Evolutionary conservation across 2,329 filamentous ascomycete species (phyloP).

Genomic region (Verticillium tricorpus): DNA sequence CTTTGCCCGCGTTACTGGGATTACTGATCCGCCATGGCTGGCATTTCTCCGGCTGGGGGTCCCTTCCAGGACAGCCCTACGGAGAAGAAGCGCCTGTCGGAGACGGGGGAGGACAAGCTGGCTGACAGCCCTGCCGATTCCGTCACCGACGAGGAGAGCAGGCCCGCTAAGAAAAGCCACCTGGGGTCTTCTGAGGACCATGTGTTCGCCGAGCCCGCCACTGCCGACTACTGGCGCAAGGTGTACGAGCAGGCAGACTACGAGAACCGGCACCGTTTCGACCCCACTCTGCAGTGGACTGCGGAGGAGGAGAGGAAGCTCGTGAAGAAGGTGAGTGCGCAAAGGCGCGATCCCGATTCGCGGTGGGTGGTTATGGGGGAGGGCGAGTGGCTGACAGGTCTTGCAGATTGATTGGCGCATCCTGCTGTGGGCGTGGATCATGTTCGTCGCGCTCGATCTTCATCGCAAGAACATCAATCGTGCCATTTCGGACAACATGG

Average conservation of each 20-base stretch:
- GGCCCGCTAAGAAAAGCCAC: slow-evolving; percentile 2
- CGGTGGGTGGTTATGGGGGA: neutral
- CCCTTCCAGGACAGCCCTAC: neutral
- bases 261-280: slow-evolving; percentile 58
- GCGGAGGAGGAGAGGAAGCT: slow-evolving; percentile 42
- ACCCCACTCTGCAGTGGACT: slow-evolving; percentile 40
- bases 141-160: neutral
- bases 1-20: neutral
- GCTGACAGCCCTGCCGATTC: neutral
- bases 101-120: neutral
- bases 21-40: neutral
- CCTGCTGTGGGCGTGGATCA: slow-evolving; percentile 36
- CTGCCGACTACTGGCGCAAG: slow-evolving; percentile 48
- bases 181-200: slow-evolving; percentile 31
- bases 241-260: slow-evolving; percentile 53
- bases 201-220: slow-evolving; percentile 43
- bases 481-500: slow-evolving; percentile 34
- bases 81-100: neutral
- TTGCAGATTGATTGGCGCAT: slow-evolving; percentile 40
- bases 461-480: slow-evolving; percentile 42
- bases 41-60: neutral
- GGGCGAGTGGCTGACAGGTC: neutral
- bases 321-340: slow-evolving; percentile 34
- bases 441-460: slow-evolving; percentile 43
- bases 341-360: neutral